Evolutionary conservation across 768 basidiomycete genomes (phyloP).

Genomic region (Tricholoma sp.): DNA sequence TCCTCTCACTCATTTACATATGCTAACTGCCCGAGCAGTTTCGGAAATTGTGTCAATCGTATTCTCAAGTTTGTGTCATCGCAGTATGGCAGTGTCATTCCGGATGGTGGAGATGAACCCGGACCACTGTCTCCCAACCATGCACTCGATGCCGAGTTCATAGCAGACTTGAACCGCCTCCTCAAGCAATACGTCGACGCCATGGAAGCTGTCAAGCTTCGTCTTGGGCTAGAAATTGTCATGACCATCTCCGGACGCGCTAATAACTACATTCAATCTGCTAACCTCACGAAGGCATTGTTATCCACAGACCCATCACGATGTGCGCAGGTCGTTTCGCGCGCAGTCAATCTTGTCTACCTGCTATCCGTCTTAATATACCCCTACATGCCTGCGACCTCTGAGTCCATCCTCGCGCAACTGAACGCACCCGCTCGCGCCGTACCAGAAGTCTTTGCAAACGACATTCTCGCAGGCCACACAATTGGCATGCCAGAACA

Average conservation of each 20-base stretch:
- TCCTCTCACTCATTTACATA: background rate
- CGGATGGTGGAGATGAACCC: conserved; percentile 66
- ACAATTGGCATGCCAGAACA: conserved; percentile 80
- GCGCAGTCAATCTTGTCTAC: conserved; percentile 92
- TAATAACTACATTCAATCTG: conserved; percentile 92
- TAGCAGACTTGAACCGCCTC: conserved; percentile 72
- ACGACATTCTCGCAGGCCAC: conserved; percentile 87
- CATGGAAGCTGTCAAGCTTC: conserved; percentile 91
- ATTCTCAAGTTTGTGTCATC: conserved; percentile 87
- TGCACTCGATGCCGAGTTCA: conserved; percentile 65
- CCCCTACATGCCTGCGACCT: conserved; percentile 95
- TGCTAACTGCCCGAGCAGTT: conserved; percentile 38
- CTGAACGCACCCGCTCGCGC: conserved; percentile 84
- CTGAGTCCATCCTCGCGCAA: conserved; percentile 74
- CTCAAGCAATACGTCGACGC: conserved; percentile 76
- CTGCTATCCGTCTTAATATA: conserved; percentile 78
- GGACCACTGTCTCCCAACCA: conserved; percentile 70
- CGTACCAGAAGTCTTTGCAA: conserved; percentile 66
- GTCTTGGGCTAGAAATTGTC: conserved; percentile 79
- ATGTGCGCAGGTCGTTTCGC: conserved; percentile 85
- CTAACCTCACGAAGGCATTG: conserved; percentile 86
- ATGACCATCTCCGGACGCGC: conserved; percentile 88
- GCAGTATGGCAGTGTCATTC: conserved; percentile 75
- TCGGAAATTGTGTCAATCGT: conserved; percentile 98
- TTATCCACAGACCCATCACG: conserved; percentile 76